A percentile compares a stretch with the other conserved stretches of the same genome.
These are phyloP conservation scores for Aspergillaceae sp. DNA, from an alignment of 2,329 filamentous ascomycete genomes.

Conservation along the genomic window DNA sequence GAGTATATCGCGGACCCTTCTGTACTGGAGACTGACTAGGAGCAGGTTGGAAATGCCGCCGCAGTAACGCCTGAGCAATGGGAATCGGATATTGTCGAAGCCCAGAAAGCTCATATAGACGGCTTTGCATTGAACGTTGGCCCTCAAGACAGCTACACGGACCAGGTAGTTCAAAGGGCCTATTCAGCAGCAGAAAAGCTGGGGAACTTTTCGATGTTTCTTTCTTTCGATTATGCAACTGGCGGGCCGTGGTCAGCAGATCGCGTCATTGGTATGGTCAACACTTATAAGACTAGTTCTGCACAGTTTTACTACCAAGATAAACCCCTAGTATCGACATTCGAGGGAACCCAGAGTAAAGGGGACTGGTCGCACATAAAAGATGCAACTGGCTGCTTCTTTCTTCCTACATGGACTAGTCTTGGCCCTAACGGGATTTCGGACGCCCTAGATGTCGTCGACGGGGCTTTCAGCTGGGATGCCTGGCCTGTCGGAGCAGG, in stretches of 20 bases:
- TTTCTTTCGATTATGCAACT: conserved; percentile 28
- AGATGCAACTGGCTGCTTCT: conserved; percentile 27
- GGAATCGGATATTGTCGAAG: conserved; percentile 19
- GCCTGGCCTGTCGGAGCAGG: conserved; percentile 35
- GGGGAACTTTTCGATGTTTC: conserved; percentile 23
- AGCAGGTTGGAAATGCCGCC: conserved; percentile 20
- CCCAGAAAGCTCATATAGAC: conserved; percentile 23
- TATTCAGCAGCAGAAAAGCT: conserved; percentile 21
- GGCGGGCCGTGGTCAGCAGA: conserved; percentile 20
- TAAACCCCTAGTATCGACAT: conserved; percentile 33
- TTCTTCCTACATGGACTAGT: conserved; percentile 37
- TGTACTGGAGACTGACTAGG: background rate
- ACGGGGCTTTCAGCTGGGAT: conserved; percentile 37
- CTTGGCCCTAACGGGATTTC: conserved; percentile 24
- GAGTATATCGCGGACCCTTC: conserved; percentile 4
- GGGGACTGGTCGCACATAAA: conserved; percentile 39
- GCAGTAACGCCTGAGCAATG: conserved; percentile 16
- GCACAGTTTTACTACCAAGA: conserved; percentile 21
- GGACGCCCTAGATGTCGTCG: conserved; percentile 23
- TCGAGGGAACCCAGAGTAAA: conserved; percentile 33
- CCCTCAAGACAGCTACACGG: conserved; percentile 21
- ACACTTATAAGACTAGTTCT: conserved; percentile 15
- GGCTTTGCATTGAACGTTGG: conserved; percentile 28
- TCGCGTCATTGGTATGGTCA: conserved; percentile 20
- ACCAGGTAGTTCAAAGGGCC: conserved; percentile 19